phyloP scores from a whole-genome alignment of 805 yeast genomes.

The Candida andamanensis region DNA sequence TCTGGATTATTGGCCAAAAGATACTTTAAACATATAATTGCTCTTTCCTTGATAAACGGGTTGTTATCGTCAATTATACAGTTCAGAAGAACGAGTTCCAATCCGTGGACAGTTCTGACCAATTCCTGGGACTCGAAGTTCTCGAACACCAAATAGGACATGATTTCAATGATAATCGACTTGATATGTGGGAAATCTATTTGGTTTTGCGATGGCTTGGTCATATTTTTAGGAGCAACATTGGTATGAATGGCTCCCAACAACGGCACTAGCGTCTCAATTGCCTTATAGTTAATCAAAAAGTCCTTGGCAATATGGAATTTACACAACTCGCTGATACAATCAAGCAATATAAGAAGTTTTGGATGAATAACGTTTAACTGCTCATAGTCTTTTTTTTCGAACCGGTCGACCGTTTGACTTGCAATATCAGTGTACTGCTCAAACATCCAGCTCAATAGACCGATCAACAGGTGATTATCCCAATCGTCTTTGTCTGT shows the following conservation, averaged over 20 bases:
- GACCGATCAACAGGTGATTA: slow-evolving; percentile 27
- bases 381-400: slow-evolving; percentile 9
- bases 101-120: slow-evolving; percentile 59
- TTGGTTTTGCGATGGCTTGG: slow-evolving; percentile 20
- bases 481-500: slow-evolving; percentile 40
- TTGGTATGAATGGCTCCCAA: slow-evolving; percentile 39
- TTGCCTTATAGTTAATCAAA: slow-evolving; percentile 35
- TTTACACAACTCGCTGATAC: slow-evolving; percentile 37
- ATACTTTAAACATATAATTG: slow-evolving; percentile 73
- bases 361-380: slow-evolving; percentile 7
- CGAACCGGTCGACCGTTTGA: slow-evolving; percentile 6
- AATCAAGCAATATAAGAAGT: slow-evolving; percentile 21
- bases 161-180: slow-evolving; percentile 58
- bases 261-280: slow-evolving; percentile 30
- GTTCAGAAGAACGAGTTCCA: slow-evolving; percentile 67
- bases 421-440: slow-evolving; percentile 13
- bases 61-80: slow-evolving; percentile 86
- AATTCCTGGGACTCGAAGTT: slow-evolving; percentile 59
- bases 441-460: slow-evolving; percentile 39
- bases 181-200: slow-evolving; percentile 51
- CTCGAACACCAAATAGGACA: slow-evolving; percentile 52
- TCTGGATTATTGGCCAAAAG: slow-evolving; percentile 56
- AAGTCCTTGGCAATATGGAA: slow-evolving; percentile 37
- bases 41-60: slow-evolving; percentile 81
- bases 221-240: slow-evolving; percentile 24